These are phyloP conservation scores for Wickerhamiella sergipiensis DNA, from an alignment of 805 yeast genomes.

Conservation along the genomic window DNA sequence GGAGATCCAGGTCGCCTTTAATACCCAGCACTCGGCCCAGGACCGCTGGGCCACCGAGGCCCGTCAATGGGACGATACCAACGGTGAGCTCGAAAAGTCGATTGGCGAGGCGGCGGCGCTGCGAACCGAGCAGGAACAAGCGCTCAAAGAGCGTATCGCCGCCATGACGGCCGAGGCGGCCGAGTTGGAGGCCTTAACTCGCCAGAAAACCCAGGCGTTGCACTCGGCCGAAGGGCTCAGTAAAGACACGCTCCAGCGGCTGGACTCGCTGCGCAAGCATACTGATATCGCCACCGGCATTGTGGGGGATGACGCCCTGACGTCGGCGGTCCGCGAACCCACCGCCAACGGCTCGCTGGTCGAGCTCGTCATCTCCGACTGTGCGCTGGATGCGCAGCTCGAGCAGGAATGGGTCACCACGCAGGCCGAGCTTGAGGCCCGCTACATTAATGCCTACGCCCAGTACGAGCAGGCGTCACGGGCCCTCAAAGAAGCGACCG, in stretches of 20 bases:
- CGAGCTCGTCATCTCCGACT: slow-evolving; percentile 14
- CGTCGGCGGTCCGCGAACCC: slow-evolving; percentile 9
- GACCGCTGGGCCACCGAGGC: slow-evolving; percentile 15
- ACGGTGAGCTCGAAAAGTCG: slow-evolving; percentile 3
- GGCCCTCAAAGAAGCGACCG: slow-evolving; percentile 11
- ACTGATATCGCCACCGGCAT: slow-evolving; percentile 14
- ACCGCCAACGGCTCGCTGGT: slow-evolving; percentile 10
- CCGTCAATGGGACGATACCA: slow-evolving; percentile 3
- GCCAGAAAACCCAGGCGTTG: neutral
- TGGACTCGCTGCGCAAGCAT: slow-evolving; percentile 8
- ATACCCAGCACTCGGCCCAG: slow-evolving; percentile 7
- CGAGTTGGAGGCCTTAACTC: neutral
- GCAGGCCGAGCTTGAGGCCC: slow-evolving; percentile 22
- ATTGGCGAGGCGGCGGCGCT: slow-evolving; percentile 7
- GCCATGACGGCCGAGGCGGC: neutral
- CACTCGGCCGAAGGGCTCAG: neutral
- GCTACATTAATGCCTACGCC: slow-evolving; percentile 23
- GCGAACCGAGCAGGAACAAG: slow-evolving; percentile 12
- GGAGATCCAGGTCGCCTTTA: slow-evolving; percentile 13
- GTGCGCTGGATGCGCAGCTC: slow-evolving; percentile 18
- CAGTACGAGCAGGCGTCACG: slow-evolving; percentile 22
- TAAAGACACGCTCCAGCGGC: slow-evolving; percentile 1
- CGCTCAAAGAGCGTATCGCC: slow-evolving; percentile 6
- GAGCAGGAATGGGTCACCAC: slow-evolving; percentile 23
- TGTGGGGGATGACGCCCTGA: slow-evolving; percentile 5